phyloP scores from a whole-genome alignment of 441 rosid species.

The Eruca vesicaria region DNA sequence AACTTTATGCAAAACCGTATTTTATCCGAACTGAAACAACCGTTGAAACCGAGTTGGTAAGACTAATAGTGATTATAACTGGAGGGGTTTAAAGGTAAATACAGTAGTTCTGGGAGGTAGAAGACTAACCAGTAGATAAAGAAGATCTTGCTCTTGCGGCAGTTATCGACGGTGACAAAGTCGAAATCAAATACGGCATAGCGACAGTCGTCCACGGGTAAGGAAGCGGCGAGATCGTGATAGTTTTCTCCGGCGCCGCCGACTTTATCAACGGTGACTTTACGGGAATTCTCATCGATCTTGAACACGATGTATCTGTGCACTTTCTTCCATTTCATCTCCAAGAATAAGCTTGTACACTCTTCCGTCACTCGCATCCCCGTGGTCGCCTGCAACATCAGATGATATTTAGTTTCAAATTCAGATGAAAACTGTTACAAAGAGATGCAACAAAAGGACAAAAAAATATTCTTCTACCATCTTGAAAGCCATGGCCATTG shows the following conservation, averaged over 20 bases:
- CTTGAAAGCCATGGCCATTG: constrained; percentile 98
- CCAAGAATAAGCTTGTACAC: constrained; percentile 82
- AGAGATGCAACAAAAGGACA: not conserved
- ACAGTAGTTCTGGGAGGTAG: not conserved
- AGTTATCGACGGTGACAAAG: constrained; percentile 84
- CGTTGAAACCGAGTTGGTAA: not conserved
- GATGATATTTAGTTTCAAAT: no score
- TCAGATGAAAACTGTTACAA: not conserved
- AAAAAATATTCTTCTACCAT: constrained; percentile 48
- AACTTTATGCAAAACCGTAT: not conserved
- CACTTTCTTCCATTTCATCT: constrained; percentile 92
- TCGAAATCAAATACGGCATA: constrained; percentile 95
- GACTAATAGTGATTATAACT: not conserved
- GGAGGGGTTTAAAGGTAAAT: constrained; percentile 11
- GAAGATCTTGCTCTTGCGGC: constrained; percentile 96
- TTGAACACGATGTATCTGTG: constrained; percentile 78
- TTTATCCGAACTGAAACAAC: not conserved
- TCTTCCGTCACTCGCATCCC: constrained; percentile 90
- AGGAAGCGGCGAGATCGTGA: constrained; percentile 61
- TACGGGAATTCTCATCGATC: constrained; percentile 82
- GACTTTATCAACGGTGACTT: constrained; percentile 82
- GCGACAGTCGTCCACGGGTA: constrained; percentile 82
- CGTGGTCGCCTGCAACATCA: constrained; percentile 62
- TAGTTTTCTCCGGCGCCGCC: constrained; percentile 82
- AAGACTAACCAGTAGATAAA: constrained; percentile 76